Evolutionary conservation across 176 grass and related monocot genomes (phyloP), one percentile per base, ranked within the genome.

Genomic region (Urochloa ruziziensis): DNA sequence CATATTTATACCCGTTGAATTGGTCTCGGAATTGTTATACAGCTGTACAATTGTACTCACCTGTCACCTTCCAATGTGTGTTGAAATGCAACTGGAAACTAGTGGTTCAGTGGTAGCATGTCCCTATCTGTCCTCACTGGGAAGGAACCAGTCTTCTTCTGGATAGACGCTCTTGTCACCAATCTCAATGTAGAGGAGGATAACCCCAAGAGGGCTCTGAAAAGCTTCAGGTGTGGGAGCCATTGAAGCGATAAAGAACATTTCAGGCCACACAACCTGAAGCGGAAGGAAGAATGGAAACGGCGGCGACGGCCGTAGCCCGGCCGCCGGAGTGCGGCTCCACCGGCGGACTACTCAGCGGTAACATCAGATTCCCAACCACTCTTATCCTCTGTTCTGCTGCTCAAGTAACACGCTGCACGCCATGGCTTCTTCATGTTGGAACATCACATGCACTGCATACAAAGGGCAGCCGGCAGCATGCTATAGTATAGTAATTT

Each of bases 241-340:
- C 32, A 14, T 79, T 64, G 52, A n/a, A 82, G 21, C n/a, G 88
- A 62, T 72, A 79, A 6, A 18, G 7, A 77, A 71, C 54, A 47
- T 86, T 86, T 77, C 23, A 78, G 43, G 24, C 83, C 83, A 82
- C 78, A 82, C 73, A 73, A 6, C 49, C 47, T 43, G 33, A n/a
- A 80, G 69, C 51, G 13, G n/a, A 44, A 61, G 78, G 17, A 77
- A 82, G 63, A n/a, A 90, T 90, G 88, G 64, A 72, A 74, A 74
- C 72, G 25, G 46, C 82, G 65, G 62, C 48, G 28, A 54, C 34
- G 78, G 63, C 77, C 35, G 40, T 84, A 42, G 74, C 66, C 29
- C 35, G 73, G 25, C 46, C 30, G 58, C 67, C 81, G 74, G 74
- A 84, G 75, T 79, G 30, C 49, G 65, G 71, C 64, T 57, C 56